Base-by-base conservation (phyloP, 495 filamentous ascomycete genomes). In the Talaromyces proteolyticus region DNA sequence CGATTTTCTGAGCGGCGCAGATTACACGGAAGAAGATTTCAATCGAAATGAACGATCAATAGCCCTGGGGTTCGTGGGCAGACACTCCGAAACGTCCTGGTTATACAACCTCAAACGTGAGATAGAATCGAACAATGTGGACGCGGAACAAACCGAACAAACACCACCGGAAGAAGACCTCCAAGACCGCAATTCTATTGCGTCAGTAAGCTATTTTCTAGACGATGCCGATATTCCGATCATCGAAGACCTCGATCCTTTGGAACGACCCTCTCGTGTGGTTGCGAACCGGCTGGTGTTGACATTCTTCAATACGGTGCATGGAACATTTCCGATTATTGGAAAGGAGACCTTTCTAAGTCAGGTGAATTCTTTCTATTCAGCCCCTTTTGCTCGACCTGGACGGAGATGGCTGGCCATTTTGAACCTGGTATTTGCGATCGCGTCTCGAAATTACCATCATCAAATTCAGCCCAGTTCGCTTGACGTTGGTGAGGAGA, bases 371-470 rank as follows among this genome's bases (percentile, higher is more conserved):
- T 62, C 59, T 3, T 73, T 69, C 34, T 74, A 67, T 43, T 51
- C 59, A 34, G 59, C 61, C 22, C 47, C 62, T 8, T 62, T 54
- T 17, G 55, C 66, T 23, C 60, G 64, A 34, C 68, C 73, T 17
- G 66, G 70, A 2, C 68, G 64, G 16, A 65, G 73, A 42, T 86
- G 80, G 80, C 61, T 81, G 40, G 76, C 79, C 0, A 76, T 80
- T 16, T 53, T 86, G 18, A 86, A 88, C 58, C 53, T 85, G n/a
- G 69, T 86, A 25, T 85, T 87, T 59, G 83, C 83, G 16, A 82
- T 85, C 51, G 74, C 75, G 10, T 70, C 77, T 6, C 73, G 68
- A 53, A 75, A 80, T 54, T 70, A 67, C 3, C 40, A 53, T 18
- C 65, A 70, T 40, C 65, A 83, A 12, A 36, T 60, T 4, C 65